Percentiles rank a stretch among this genome's conserved stretches.
phyloP scores from a whole-genome alignment of 768 basidiomycete genomes.

The Lanmaoa pseudosensibilis region DNA sequence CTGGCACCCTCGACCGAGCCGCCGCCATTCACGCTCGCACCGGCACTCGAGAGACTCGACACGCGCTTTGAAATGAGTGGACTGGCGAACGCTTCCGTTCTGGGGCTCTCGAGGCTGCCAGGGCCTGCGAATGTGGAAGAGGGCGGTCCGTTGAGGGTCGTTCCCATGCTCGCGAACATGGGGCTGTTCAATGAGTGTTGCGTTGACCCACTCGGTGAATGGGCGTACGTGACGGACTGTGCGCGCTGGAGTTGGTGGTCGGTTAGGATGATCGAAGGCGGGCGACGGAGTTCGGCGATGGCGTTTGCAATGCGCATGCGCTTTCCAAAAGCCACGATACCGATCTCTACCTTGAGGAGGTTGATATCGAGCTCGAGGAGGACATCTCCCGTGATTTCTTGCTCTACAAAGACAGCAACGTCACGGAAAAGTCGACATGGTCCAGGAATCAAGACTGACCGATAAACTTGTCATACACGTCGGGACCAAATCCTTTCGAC shows the following conservation, averaged over 20 bases:
- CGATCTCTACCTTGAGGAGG: conserved; percentile 90
- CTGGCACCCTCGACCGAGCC: conserved; percentile 20
- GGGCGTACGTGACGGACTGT: conserved; percentile 30
- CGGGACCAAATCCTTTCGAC: conserved; percentile 79
- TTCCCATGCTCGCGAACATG: conserved; percentile 32
- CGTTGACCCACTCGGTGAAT: conserved; percentile 40
- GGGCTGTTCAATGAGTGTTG: conserved; percentile 49
- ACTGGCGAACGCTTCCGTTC: conserved; percentile 16
- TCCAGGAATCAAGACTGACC: conserved; percentile 49
- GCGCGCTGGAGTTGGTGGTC: conserved; percentile 38
- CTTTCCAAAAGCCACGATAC: conserved; percentile 92
- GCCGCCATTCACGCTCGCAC: conserved; percentile 27
- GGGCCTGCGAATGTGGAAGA: conserved; percentile 25
- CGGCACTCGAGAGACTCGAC: conserved; percentile 29
- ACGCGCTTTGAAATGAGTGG: conserved; percentile 24
- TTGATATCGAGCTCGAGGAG: conserved; percentile 91
- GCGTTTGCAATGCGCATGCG: conserved; percentile 91
- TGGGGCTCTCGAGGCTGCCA: conserved; percentile 37
- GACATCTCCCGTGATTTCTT: conserved; percentile 98
- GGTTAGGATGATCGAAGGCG: conserved; percentile 60
- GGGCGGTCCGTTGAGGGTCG: conserved; percentile 20
- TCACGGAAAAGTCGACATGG: background rate
- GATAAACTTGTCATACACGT: conserved; percentile 81
- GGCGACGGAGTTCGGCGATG: conserved; percentile 81
- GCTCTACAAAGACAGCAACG: conserved; percentile 54